phyloP scores from a whole-genome alignment of 202 grass and related monocot genomes.

The Eragrostis tef region DNA sequence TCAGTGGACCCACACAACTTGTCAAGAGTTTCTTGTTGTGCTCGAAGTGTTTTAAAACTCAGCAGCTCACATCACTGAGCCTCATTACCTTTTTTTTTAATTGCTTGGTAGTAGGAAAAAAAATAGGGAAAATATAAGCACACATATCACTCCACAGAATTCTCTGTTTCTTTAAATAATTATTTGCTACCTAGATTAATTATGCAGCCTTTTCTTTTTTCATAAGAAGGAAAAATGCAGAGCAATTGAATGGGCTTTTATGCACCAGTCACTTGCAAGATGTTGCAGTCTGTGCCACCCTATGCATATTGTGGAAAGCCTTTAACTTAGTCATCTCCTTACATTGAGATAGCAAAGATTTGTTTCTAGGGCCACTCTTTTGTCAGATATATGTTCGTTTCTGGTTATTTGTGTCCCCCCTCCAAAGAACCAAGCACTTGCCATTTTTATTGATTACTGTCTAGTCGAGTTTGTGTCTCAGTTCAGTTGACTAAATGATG shows the following conservation, averaged over 20 bases:
- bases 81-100: too few relatives aligned
- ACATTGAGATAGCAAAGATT: not conserved
- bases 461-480: not conserved
- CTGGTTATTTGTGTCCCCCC: not conserved
- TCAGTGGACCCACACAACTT: too few relatives aligned
- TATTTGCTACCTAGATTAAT: not conserved
- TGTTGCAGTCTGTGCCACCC: too few relatives aligned
- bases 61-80: too few relatives aligned
- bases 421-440: not conserved
- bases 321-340: too few relatives aligned
- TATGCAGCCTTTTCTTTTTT: not conserved
- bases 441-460: not conserved
- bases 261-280: not conserved
- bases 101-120: too few relatives aligned
- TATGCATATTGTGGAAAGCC: too few relatives aligned
- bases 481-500: not conserved
- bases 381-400: not conserved
- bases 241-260: not conserved
- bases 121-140: too few relatives aligned
- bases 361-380: too few relatives aligned
- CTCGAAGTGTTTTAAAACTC: too few relatives aligned
- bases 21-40: too few relatives aligned
- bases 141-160: too few relatives aligned
- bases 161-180: not conserved
- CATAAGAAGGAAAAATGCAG: not conserved